Base-by-base conservation (phyloP, 192 early-diverging fungal species). In the Funneliformis mosseae region DNA sequence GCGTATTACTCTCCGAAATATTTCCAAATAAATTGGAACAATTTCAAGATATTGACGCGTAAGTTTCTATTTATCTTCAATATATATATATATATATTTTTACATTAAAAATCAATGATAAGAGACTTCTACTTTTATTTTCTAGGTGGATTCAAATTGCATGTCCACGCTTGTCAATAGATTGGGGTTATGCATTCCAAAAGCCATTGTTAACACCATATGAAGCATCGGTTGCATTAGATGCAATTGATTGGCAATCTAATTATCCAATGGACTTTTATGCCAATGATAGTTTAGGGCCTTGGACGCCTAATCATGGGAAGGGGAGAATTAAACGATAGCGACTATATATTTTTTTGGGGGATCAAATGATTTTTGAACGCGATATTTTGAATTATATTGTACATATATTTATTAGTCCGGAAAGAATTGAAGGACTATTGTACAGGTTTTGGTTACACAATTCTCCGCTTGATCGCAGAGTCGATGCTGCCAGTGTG, bases 231-330 rank as follows among this genome's bases (percentile, higher is more conserved):
- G 95, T 99, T 42, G 94, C 92, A 0, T 89, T 99, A 72, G 93
- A 91, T 68, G 87, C 88, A 27, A 89, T 89, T 11, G 90, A 93
- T 78, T 96, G 93, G 93, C 92, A 94, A 83, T 87, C 93, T 42
- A 85, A 90, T 9, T 99, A 99, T 84, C 98, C 98, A 59, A 99
- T 98, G 97, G 98, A 99, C 82, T 99, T 96, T 85, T 99, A 98
- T 83, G 90, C 96, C 0, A 92, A 92, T 82, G 95, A 96, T 68
- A 94, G 92, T 64, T 84, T 95, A 39, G 97, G 97, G 2, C 92
- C 94, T 1, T 97, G 96, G 96, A 97, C 97, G 5, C 94, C 95
- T 38, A 99, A 99, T 83, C 94, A 97, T 81, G 91, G 90, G 27
- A 74, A 86, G 70, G 50, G 50, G 16, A 55, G 21, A n/a, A 55